Conservation (phyloP, 2,329 filamentous ascomycete species). For the Botrytis hyacinthi region DNA sequence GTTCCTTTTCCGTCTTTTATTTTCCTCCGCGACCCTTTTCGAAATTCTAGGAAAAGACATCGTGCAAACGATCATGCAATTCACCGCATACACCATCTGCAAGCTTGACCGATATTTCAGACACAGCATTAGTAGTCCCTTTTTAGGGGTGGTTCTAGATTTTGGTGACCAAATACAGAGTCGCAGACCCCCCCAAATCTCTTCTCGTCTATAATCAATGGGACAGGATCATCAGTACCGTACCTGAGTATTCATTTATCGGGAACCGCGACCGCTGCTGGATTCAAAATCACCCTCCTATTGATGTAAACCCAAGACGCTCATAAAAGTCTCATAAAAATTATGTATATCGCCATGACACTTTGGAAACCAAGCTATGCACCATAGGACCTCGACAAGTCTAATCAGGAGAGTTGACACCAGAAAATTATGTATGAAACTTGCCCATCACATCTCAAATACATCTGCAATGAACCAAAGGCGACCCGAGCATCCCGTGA, state of each 20-base stretch:
- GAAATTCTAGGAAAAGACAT: neutral
- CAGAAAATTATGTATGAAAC: neutral
- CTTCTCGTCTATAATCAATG: neutral
- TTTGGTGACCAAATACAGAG: neutral
- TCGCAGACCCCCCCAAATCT: neutral
- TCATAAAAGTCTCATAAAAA: neutral
- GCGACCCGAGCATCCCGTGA: slow-evolving; percentile 10
- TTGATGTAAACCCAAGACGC: neutral
- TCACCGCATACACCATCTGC: neutral
- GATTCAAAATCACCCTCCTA: neutral
- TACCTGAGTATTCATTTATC: neutral
- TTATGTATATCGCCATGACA: neutral
- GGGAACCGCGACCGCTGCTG: neutral
- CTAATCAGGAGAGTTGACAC: neutral
- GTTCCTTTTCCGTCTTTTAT: neutral
- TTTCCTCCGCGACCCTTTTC: neutral
- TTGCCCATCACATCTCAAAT: slow-evolving; percentile 1
- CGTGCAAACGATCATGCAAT: neutral
- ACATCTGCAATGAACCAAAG: slow-evolving; percentile 4
- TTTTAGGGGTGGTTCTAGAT: neutral
- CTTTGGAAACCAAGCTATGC: neutral
- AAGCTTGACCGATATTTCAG: slow-evolving; percentile 1
- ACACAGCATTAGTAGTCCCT: neutral
- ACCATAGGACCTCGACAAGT: neutral
- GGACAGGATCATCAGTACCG: neutral